Conservation (phyloP, 306 rosid species). For the Astragalus membranaceus region DNA sequence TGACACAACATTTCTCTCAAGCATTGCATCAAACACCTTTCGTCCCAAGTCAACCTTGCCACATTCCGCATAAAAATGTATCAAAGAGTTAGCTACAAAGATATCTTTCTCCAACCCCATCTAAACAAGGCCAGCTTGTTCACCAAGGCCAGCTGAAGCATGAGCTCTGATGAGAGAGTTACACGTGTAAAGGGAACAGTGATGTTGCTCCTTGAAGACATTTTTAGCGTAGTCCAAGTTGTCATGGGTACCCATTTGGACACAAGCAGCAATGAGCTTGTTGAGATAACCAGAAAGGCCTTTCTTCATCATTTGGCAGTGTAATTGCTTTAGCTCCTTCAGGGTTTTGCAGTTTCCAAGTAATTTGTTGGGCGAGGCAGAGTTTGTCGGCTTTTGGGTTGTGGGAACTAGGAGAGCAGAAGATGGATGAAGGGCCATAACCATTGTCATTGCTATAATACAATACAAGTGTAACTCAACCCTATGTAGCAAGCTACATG, state of each 20-base stretch:
- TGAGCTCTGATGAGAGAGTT: constrained; percentile 63
- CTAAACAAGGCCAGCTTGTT: constrained; percentile 45
- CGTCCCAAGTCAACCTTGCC: constrained; percentile 42
- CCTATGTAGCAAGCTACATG: no score
- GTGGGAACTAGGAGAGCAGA: constrained; percentile 23
- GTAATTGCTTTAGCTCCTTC: constrained; percentile 49
- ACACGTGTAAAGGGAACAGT: constrained; percentile 36
- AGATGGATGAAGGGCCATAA: constrained; percentile 27
- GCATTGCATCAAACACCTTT: constrained; percentile 69
- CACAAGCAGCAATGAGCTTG: constrained; percentile 41
- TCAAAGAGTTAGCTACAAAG: constrained; percentile 59
- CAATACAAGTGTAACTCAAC: not conserved
- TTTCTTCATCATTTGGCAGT: constrained; percentile 46
- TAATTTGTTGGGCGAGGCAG: constrained; percentile 11
- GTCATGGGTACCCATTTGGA: constrained; percentile 47
- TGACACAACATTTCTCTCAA: constrained; percentile 70
- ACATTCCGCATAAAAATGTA: constrained; percentile 55
- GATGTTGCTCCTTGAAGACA: constrained; percentile 19
- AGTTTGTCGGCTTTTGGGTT: constrained; percentile 18
- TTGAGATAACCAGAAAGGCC: constrained; percentile 32
- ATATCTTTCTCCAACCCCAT: constrained; percentile 56
- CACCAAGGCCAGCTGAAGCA: constrained; percentile 47
- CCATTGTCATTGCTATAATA: constrained; percentile 40
- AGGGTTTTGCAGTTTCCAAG: constrained; percentile 48
- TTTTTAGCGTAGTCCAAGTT: constrained; percentile 48